Percentiles rank a stretch among this genome's conserved stretches.
Evolutionary conservation across 2,329 filamentous ascomycete genomes (phyloP).

Genomic region (Aaosphaeria arxii): DNA sequence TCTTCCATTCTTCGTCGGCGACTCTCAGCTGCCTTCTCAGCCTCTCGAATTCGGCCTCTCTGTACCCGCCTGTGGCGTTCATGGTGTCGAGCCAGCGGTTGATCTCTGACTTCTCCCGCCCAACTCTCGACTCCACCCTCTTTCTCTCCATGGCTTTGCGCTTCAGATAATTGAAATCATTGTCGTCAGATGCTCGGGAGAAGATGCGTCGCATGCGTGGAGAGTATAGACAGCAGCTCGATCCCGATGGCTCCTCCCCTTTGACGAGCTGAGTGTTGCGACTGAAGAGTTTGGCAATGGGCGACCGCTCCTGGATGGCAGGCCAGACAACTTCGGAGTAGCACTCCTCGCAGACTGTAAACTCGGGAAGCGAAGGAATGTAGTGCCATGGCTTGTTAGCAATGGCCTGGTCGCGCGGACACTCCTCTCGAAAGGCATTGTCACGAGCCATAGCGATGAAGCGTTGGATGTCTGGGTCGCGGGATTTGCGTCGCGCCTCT

Average conservation of each 20-base stretch:
- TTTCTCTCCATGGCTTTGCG: slow-evolving; percentile 55
- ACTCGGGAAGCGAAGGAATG: slow-evolving; percentile 70
- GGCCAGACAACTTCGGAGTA: slow-evolving; percentile 79
- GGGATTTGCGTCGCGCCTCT: slow-evolving; percentile 29
- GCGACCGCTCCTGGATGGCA: slow-evolving; percentile 52
- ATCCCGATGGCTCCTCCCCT: slow-evolving; percentile 42
- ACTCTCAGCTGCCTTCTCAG: slow-evolving; percentile 21
- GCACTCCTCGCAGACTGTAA: slow-evolving; percentile 85
- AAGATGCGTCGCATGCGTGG: slow-evolving; percentile 75
- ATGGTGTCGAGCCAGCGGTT: slow-evolving; percentile 18
- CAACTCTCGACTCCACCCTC: slow-evolving; percentile 36
- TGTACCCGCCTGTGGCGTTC: slow-evolving; percentile 11
- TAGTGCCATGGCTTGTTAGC: slow-evolving; percentile 70
- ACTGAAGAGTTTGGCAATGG: slow-evolving; percentile 42
- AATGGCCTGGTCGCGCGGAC: slow-evolving; percentile 61
- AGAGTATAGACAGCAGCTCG: slow-evolving; percentile 76
- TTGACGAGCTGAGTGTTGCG: slow-evolving; percentile 57
- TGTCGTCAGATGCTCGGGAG: slow-evolving; percentile 59
- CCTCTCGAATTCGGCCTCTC: slow-evolving; percentile 20
- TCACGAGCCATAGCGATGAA: slow-evolving; percentile 63
- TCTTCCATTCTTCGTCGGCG: slow-evolving; percentile 27
- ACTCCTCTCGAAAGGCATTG: slow-evolving; percentile 51
- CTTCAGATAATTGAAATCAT: slow-evolving; percentile 66
- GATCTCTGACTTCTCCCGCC: slow-evolving; percentile 41
- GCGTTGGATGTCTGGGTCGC: slow-evolving; percentile 53